Conservation (phyloP, 192 early-diverging fungal genomes). For the Coemansia biformis region DNA sequence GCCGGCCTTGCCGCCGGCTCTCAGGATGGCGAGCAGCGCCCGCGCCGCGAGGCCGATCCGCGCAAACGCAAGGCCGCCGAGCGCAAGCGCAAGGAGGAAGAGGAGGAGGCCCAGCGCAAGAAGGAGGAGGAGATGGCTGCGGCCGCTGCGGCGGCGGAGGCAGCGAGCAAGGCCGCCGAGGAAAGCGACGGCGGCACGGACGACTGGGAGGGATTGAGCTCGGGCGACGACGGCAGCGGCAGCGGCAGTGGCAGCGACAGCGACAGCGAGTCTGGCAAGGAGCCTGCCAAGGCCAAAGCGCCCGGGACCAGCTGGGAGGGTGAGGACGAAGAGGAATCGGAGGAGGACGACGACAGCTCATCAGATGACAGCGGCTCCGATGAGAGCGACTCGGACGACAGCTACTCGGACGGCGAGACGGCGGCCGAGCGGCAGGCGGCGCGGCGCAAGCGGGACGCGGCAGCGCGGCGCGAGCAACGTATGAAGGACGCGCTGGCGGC, state of each 20-base stretch:
- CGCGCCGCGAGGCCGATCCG: conserved; percentile 27
- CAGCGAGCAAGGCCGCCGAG: too few relatives aligned
- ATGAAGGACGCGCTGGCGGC: conserved; percentile 71
- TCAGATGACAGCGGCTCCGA: conserved; percentile 43
- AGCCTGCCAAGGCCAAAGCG: conserved; percentile 31
- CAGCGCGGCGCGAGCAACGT: conserved; percentile 66
- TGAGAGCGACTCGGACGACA: conserved; percentile 43
- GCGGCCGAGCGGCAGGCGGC: conserved; percentile 58
- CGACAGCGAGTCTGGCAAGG: conserved; percentile 34
- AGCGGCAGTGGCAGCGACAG: conserved; percentile 51
- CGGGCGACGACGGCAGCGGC: conserved; percentile 28
- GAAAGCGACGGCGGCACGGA: conserved; percentile 48
- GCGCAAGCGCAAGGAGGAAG: conserved; percentile 48
- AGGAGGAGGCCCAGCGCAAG: too few relatives aligned
- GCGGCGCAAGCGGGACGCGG: conserved; percentile 73
- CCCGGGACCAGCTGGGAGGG: not conserved
- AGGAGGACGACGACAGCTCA: conserved; percentile 54
- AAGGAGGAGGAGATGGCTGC: conserved; percentile 63
- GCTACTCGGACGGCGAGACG: conserved; percentile 59
- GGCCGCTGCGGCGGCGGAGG: conserved; percentile 53
- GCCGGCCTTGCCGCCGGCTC: conserved; percentile 41
- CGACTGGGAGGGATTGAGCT: conserved; percentile 45
- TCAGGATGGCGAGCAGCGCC: conserved; percentile 1
- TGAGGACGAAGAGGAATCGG: conserved; percentile 9
- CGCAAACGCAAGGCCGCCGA: conserved; percentile 5